Evolutionary conservation across 2,329 filamentous ascomycete genomes (phyloP).

Genomic region (Endothia cerciana): DNA sequence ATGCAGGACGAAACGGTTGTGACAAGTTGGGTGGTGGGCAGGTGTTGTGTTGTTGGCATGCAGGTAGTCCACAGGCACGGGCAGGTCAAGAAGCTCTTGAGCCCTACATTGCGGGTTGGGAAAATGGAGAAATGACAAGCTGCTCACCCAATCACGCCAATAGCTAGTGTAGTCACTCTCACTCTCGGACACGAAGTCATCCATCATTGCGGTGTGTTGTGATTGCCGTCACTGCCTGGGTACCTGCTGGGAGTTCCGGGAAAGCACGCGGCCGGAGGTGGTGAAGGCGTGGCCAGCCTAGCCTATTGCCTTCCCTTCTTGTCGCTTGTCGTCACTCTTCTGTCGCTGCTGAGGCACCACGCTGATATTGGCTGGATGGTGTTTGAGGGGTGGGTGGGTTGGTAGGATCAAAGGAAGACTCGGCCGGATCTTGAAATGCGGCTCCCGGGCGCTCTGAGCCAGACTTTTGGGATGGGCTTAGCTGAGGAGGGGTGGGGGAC

Average conservation of each 20-base stretch:
- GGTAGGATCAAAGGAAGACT: conserved; percentile 1
- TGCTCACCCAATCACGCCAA: conserved; percentile 97
- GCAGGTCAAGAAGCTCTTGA: neutral
- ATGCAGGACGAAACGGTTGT: neutral
- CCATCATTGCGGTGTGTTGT: conserved; percentile 62
- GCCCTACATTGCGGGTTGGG: neutral
- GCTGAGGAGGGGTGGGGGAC: conserved; percentile 5
- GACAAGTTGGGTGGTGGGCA: conserved; percentile 3
- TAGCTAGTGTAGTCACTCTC: conserved; percentile 99
- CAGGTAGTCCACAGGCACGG: conserved; percentile 13
- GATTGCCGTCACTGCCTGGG: neutral
- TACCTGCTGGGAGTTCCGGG: neutral
- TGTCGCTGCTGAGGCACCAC: neutral
- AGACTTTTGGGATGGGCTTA: neutral
- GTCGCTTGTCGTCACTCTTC: neutral
- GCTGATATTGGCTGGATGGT: neutral
- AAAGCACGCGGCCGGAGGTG: neutral
- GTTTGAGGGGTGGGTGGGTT: neutral
- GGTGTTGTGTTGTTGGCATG: conserved; percentile 3
- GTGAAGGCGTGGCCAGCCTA: neutral
- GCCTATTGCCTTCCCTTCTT: neutral
- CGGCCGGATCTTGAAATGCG: neutral
- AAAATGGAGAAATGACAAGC: neutral
- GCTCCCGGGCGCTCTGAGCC: neutral
- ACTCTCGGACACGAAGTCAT: conserved; percentile 96